Evolutionary conservation across 805 yeast species (phyloP), one percentile per base, ranked within the genome.

Genomic region (Cyberlindnera saturnus): DNA sequence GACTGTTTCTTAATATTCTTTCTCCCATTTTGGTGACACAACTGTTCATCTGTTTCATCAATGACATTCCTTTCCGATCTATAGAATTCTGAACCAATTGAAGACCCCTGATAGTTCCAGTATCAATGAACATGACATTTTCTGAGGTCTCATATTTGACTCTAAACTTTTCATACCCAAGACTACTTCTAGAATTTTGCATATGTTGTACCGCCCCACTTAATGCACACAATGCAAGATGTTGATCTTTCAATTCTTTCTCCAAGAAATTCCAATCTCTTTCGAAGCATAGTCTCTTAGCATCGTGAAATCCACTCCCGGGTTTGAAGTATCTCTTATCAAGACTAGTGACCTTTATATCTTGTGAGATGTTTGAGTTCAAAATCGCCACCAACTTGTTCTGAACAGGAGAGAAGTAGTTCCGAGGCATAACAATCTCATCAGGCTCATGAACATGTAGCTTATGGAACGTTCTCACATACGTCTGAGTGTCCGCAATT

Each of bases 21-120:
- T 53, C 57, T 0, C 79, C 79, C 79, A 74, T 74, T 41, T 64
- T 68, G 0, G 79, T 74, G 0, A 53, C 44, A 0, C 76, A 71
- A 1, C 53, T 48, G 47, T 73, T 63, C 36, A 73, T 46, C 34
- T 61, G 58, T 20, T 65, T 68, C 28, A 64, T 60, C 7, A 74
- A 52, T 0, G 70, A 61, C 8, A 57, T 39, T 0, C 65, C 68
- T 8, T 51, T 57, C 16, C 50, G 51, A 7, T 60, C 62, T 5
- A 52, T 37, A 3, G 56, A 53, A 48, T 66, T 71, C 9, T 64
- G 63, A 2, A 66, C 53, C 19, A 74, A 49, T 40, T 73, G 75
- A 6, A 74, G 55, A n/a, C 61, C 57, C 16, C 49, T 53, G 5
- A 64, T 55, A 0, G 77, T 69, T 30, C 52, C 59, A 1, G 64